Evolutionary conservation across 352 stramenopile species (phyloP).

Genomic region (Blastocystis sp.): DNA sequence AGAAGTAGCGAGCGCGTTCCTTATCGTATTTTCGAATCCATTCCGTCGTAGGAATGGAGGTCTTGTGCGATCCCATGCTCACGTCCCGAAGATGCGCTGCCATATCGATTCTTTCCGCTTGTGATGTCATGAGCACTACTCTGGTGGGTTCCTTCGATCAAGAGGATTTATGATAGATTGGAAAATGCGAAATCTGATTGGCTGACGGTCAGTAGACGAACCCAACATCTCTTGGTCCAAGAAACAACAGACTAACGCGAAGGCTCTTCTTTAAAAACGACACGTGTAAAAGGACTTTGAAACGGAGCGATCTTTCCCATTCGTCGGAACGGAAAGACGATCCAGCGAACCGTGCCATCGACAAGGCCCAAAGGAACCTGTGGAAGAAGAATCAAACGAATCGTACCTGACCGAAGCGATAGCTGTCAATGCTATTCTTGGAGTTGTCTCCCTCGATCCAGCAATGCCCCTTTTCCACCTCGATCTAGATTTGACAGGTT

Average conservation of each 20-base stretch:
- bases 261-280: slow-evolving; percentile 9
- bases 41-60: background rate
- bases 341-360: background rate
- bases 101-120: background rate
- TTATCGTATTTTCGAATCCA: slow-evolving; percentile 2
- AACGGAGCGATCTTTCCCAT: background rate
- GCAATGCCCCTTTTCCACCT: slow-evolving; percentile 37
- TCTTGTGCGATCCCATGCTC: background rate
- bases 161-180: too few relatives aligned
- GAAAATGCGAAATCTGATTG: background rate
- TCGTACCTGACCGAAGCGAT: slow-evolving; percentile 34
- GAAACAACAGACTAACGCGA: background rate
- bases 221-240: too few relatives aligned
- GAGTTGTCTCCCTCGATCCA: slow-evolving; percentile 39
- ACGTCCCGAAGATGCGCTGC: background rate
- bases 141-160: background rate
- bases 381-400: background rate
- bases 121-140: background rate
- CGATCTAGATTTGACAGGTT: background rate
- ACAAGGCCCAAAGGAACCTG: slow-evolving; percentile 30
- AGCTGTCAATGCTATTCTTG: slow-evolving; percentile 40
- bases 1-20: background rate
- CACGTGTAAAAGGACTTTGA: slow-evolving; percentile 12
- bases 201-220: background rate
- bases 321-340: slow-evolving; percentile 2